phyloP scores from a whole-genome alignment of 1,284 basidiomycete species.

The Leccinum fallax region DNA sequence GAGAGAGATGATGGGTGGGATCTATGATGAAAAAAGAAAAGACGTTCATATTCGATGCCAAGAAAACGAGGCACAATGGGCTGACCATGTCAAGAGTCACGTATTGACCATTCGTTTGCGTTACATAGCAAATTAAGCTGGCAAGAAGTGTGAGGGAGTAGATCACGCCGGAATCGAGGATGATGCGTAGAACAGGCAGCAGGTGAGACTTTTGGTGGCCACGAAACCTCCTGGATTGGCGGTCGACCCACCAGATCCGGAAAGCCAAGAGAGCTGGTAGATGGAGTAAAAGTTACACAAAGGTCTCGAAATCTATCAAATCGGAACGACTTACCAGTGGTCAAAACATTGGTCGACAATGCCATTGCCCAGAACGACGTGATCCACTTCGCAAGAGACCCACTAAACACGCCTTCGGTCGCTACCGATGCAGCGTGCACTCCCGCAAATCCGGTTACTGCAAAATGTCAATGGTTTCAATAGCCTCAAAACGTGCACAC shows the following conservation, averaged over 20 bases:
- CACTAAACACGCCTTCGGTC: background rate
- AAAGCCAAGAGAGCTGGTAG: background rate
- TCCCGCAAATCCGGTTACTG: background rate
- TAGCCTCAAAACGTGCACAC: background rate
- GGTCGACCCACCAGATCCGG: slow-evolving; percentile 2
- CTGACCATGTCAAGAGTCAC: slow-evolving; percentile 2
- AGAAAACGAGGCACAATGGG: background rate
- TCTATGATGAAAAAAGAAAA: background rate
- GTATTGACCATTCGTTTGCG: slow-evolving; percentile 1
- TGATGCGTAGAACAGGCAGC: background rate
- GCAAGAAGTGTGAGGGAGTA: background rate
- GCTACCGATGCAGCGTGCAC: background rate
- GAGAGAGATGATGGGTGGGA: background rate
- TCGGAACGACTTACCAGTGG: background rate
- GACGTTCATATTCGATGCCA: background rate
- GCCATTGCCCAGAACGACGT: slow-evolving; percentile 5
- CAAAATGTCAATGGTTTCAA: background rate
- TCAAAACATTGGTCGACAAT: background rate
- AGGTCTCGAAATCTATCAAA: background rate
- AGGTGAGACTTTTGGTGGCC: background rate
- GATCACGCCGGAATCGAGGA: slow-evolving; percentile 1
- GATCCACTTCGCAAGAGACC: background rate
- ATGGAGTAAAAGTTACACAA: background rate
- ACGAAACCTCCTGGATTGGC: background rate
- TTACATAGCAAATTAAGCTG: background rate